Evolutionary conservation across 306 rosid species (phyloP).

Genomic region (Gastrolobium villosum): DNA sequence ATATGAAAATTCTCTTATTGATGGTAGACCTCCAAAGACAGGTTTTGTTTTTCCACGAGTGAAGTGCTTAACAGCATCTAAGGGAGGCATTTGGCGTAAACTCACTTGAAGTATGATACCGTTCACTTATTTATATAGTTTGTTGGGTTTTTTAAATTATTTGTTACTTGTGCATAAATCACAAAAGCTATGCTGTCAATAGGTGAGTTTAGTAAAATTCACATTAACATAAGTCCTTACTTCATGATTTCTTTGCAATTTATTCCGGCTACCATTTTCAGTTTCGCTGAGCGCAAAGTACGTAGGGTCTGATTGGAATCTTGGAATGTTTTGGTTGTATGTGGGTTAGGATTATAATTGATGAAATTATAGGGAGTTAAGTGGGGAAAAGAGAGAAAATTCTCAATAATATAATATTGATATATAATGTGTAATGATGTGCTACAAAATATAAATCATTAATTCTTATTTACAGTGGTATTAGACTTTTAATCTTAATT

Average conservation of each 20-base stretch:
- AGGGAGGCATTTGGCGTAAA: conserved; percentile 86
- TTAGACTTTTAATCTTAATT: no score
- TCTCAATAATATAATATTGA: no score
- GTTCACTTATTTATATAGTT: conserved; percentile 15
- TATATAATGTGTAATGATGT: no score
- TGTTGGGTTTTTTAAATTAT: conserved; percentile 26
- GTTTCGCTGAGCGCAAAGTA: not conserved
- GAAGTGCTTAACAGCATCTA: conserved; percentile 73
- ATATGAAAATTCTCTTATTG: conserved; percentile 85
- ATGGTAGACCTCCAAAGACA: conserved; percentile 79
- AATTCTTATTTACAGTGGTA: no score
- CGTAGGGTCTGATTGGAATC: no score
- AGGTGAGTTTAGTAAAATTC: conserved; percentile 20
- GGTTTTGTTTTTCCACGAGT: conserved; percentile 88
- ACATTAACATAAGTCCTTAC: not conserved
- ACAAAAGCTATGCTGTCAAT: conserved; percentile 2
- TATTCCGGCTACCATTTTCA: not conserved
- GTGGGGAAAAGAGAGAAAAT: no score
- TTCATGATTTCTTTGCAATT: not conserved
- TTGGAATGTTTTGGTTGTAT: no score
- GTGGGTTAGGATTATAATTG: no score
- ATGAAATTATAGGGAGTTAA: no score
- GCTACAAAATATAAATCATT: no score
- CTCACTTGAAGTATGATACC: conserved; percentile 60
- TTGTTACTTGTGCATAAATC: conserved; percentile 32